phyloP scores from a whole-genome alignment of 768 basidiomycete genomes.

The Pleurotus giganteus region DNA sequence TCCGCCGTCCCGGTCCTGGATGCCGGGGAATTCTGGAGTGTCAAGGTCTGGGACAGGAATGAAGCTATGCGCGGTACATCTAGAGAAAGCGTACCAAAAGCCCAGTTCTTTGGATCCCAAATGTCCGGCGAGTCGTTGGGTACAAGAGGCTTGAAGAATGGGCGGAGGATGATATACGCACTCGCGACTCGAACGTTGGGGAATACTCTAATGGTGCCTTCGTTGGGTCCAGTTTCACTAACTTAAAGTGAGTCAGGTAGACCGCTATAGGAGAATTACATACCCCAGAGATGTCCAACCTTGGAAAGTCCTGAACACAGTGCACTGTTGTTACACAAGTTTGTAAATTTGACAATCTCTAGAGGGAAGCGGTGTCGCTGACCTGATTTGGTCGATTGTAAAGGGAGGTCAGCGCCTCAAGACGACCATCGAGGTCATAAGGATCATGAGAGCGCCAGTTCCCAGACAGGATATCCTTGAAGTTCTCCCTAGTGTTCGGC shows the following conservation, averaged over 20 bases:
- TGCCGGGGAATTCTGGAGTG: slow-evolving; percentile 52
- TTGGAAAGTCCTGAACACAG: slow-evolving; percentile 64
- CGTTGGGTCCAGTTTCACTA: slow-evolving; percentile 63
- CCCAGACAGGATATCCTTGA: slow-evolving; percentile 57
- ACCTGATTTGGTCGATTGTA: slow-evolving; percentile 58
- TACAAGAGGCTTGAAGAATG: slow-evolving; percentile 64
- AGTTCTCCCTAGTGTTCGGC: slow-evolving; percentile 53
- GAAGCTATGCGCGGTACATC: not conserved
- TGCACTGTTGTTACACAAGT: slow-evolving; percentile 40
- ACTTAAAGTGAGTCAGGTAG: not conserved
- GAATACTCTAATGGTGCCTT: slow-evolving; percentile 70
- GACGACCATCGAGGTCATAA: slow-evolving; percentile 57
- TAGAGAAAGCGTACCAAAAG: slow-evolving; percentile 34
- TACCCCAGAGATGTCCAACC: slow-evolving; percentile 77
- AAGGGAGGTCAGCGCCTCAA: slow-evolving; percentile 60
- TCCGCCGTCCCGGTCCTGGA: slow-evolving; percentile 35
- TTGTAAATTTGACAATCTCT: slow-evolving; percentile 7
- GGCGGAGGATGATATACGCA: slow-evolving; percentile 70
- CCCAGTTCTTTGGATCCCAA: slow-evolving; percentile 53
- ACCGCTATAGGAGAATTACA: slow-evolving; percentile 4
- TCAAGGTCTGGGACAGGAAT: not conserved
- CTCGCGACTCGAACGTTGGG: slow-evolving; percentile 66
- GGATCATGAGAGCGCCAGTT: slow-evolving; percentile 67
- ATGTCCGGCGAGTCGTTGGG: slow-evolving; percentile 37
- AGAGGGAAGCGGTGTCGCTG: slow-evolving; percentile 5